phyloP scores from a whole-genome alignment of 2,329 filamentous ascomycete species.

The Venturia carpophila region DNA sequence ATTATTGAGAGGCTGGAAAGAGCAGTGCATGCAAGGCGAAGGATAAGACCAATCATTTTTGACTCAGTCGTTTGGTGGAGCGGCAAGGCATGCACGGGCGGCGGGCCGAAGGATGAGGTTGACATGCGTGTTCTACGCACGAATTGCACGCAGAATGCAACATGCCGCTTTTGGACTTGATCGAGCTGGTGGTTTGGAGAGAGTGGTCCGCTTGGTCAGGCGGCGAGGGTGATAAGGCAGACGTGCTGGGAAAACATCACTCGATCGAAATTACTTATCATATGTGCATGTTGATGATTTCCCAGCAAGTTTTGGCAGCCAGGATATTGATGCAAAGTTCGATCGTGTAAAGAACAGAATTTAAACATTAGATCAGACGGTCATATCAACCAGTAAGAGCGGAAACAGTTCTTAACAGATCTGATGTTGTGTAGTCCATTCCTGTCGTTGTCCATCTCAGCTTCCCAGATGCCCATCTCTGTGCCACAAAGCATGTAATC shows the following conservation, averaged over 20 bases:
- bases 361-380: no score
- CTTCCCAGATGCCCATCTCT: slow-evolving; percentile 23
- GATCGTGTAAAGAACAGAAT: no score
- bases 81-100: not conserved
- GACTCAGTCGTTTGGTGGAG: not conserved
- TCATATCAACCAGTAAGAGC: no score
- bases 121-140: not conserved
- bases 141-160: not conserved
- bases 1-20: not conserved
- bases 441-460: not conserved
- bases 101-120: slow-evolving; percentile 6
- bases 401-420: not conserved
- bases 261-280: no score
- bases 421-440: not conserved
- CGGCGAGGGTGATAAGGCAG: not conserved
- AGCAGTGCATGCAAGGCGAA: not conserved
- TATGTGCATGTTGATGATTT: no score
- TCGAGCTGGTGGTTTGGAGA: not conserved
- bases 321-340: no score
- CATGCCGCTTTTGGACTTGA: not conserved
- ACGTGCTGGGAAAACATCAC: no score
- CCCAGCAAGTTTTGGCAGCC: no score
- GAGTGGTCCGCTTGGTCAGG: not conserved
- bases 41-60: not conserved
- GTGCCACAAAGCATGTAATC: slow-evolving; percentile 27